Evolutionary conservation across 768 basidiomycete genomes (phyloP).

Genomic region (Nevesoporus exiguus): DNA sequence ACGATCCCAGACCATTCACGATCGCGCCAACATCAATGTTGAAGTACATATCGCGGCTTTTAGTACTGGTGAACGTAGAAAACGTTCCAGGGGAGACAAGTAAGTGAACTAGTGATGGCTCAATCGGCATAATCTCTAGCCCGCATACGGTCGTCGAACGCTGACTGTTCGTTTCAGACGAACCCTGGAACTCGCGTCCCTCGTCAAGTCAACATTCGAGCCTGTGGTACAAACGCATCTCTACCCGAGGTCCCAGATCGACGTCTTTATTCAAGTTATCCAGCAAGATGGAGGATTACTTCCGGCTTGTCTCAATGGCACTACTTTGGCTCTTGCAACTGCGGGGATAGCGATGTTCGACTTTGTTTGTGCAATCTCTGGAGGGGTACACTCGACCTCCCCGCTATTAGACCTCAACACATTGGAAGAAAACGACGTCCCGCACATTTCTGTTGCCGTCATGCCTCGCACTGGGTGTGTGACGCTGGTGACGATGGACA

Average conservation of each 20-base stretch:
- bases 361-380: slow-evolving; percentile 86
- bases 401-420: slow-evolving; percentile 85
- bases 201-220: slow-evolving; percentile 93
- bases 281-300: slow-evolving; percentile 93
- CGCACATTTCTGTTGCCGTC: slow-evolving; percentile 82
- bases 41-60: slow-evolving; percentile 87
- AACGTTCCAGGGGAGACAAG: slow-evolving; percentile 83
- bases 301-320: slow-evolving; percentile 90
- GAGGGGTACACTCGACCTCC: slow-evolving; percentile 78
- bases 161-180: slow-evolving; percentile 50
- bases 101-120: slow-evolving; percentile 50
- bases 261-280: slow-evolving; percentile 88
- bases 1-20: slow-evolving; percentile 77
- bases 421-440: slow-evolving; percentile 89
- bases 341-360: slow-evolving; percentile 90
- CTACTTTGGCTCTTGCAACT: slow-evolving; percentile 84
- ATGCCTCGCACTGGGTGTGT: slow-evolving; percentile 86
- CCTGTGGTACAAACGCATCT: slow-evolving; percentile 87
- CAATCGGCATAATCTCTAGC: neutral
- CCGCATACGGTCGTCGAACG: neutral
- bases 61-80: slow-evolving; percentile 76
- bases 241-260: slow-evolving; percentile 93
- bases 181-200: slow-evolving; percentile 78
- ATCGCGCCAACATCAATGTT: slow-evolving; percentile 86
- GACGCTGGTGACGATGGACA: slow-evolving; percentile 90